Percentiles rank a stretch among this genome's conserved stretches.
Evolutionary conservation across 768 basidiomycete species (phyloP).

Genomic region (Gymnopilus junonius): DNA sequence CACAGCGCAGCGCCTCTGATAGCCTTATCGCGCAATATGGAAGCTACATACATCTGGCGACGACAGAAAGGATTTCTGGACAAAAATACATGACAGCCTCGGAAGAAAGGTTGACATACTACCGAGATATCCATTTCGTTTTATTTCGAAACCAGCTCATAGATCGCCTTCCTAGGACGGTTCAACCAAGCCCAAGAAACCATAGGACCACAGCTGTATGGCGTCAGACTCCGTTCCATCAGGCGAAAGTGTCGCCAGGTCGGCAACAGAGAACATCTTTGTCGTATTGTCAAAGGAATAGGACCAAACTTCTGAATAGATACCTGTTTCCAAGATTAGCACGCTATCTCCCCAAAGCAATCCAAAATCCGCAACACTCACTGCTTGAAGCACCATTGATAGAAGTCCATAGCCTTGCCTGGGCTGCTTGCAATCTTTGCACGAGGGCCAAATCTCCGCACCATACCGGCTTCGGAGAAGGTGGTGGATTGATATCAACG

Average conservation of each 20-base stretch:
- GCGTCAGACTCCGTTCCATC: conserved; percentile 49
- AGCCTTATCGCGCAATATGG: conserved; percentile 10
- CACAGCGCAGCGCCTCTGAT: conserved; percentile 7
- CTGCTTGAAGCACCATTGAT: conserved; percentile 38
- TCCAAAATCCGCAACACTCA: conserved; percentile 20
- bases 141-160: too few relatives aligned
- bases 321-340: conserved; percentile 23
- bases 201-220: conserved; percentile 46
- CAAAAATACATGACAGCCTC: neutral
- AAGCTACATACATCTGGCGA: neutral
- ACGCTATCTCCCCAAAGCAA: neutral
- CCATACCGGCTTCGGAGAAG: conserved; percentile 35
- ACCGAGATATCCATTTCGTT: too few relatives aligned
- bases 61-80: neutral
- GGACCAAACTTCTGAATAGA: conserved; percentile 47
- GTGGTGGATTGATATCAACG: conserved; percentile 27
- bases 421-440: conserved; percentile 35
- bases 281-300: conserved; percentile 40
- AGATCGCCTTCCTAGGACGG: conserved; percentile 23
- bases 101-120: neutral
- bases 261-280: conserved; percentile 39
- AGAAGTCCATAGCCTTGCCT: conserved; percentile 40
- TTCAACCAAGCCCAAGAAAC: conserved; percentile 42
- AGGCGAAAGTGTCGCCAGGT: conserved; percentile 41
- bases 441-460: conserved; percentile 39